A percentile compares a stretch with the other conserved stretches of the same genome.
phyloP scores from a whole-genome alignment of 441 rosid genomes.

The Corymbia calophylla region DNA sequence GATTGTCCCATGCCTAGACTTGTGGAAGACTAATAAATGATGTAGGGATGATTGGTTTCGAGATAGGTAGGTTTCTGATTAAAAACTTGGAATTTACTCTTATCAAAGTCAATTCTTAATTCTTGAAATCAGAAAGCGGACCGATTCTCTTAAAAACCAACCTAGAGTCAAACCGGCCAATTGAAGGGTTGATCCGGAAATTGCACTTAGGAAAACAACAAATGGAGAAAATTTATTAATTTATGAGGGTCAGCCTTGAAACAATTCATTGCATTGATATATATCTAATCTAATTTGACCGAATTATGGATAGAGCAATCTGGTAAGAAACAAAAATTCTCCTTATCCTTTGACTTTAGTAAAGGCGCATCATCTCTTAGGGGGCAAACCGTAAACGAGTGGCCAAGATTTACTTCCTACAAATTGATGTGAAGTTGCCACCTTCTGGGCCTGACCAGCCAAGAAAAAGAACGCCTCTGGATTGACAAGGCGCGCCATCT shows the following conservation, averaged over 20 bases:
- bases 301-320: neutral
- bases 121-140: fast-evolving
- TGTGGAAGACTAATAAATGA: neutral
- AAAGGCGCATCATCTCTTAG: neutral
- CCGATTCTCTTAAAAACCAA: neutral
- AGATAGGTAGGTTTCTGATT: fast-evolving
- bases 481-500: neutral
- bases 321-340: neutral
- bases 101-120: fast-evolving
- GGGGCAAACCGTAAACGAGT: neutral
- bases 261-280: too few relatives aligned
- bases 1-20: fast-evolving
- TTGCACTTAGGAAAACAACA: neutral
- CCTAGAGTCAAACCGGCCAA: fast-evolving
- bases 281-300: too few relatives aligned
- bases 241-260: too few relatives aligned
- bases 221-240: neutral
- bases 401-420: neutral
- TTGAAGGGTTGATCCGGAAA: fast-evolving
- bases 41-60: neutral
- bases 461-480: neutral
- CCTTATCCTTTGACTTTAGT: neutral
- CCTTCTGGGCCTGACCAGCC: neutral
- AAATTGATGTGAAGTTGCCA: neutral
- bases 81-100: neutral